Base-by-base conservation (phyloP, 768 basidiomycete species). In the Terana coerulea region DNA sequence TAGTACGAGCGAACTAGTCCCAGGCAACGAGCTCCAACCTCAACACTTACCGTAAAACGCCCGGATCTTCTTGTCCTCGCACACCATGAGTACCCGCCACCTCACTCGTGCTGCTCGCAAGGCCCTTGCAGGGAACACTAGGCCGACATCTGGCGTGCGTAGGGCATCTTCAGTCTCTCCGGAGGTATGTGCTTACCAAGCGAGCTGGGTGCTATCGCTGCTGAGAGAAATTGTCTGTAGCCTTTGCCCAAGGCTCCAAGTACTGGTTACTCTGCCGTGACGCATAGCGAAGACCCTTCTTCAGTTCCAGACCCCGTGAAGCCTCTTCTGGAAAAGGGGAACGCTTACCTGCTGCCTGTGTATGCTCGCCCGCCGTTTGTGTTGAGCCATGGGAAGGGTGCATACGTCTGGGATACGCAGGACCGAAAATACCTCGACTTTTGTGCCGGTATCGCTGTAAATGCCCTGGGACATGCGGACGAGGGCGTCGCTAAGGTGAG, bases 381-480 rank as follows among this genome's bases (percentile, higher is more conserved):
- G 34, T 74, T 98, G 60, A 79, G 82, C 5, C 86, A 87, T 58
- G 95, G 95, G 30, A 85, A 89, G 60, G 94, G 94, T n/a, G 82
- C 81, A 35, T 89, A 85, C 65, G 77, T 97, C 3, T 93, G 83
- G 83, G 94, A 97, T 65, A 83, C 77, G 2, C 83, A 88, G 31
- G 83, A 82, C 39, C 79, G 86, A 50, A 82, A 84, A 62, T 99
- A 88, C 67, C 79, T 99, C 47, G 97, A 99, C 67, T 97, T 98
- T 65, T 84, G 79, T 54, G 93, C 92, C 2, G 97, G 97, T 6
- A 98, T 99, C 62, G 97, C 97, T 15, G 97, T 98, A 35, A 98
- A 97, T 60, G 90, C 95, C 4, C 74, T 99, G 14, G 97, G 97
- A 6, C 95, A 98, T 61, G 86, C 86, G 14, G 97, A 98, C 63